Conservation (phyloP, 2,329 filamentous ascomycete genomes). For the Bipolaris gigantea region DNA sequence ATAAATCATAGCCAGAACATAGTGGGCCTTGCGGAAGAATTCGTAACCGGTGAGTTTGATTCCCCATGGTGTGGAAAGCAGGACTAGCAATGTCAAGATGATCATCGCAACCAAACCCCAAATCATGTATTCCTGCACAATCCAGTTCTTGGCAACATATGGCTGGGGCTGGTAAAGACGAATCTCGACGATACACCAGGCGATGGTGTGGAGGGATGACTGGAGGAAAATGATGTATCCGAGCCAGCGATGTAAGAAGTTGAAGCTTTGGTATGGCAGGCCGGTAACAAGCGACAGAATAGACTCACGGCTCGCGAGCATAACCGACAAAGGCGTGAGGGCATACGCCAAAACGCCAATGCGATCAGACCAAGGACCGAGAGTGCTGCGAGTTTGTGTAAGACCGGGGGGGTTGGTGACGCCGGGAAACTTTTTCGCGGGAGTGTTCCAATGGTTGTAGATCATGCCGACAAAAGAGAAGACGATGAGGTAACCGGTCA, state of each 20-base stretch:
- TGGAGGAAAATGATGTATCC: conserved; percentile 74
- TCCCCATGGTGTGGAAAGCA: conserved; percentile 61
- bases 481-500: conserved; percentile 65
- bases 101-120: conserved; percentile 72
- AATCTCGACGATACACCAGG: conserved; percentile 69
- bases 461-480: conserved; percentile 67
- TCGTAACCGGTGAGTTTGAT: conserved; percentile 73
- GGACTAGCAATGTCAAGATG: conserved; percentile 62
- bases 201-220: conserved; percentile 68
- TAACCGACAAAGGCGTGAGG: conserved; percentile 69
- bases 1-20: conserved; percentile 72
- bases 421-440: conserved; percentile 58
- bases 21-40: conserved; percentile 74
- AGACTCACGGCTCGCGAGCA: conserved; percentile 70
- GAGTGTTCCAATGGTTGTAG: conserved; percentile 71
- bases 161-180: conserved; percentile 74
- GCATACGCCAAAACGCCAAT: conserved; percentile 73
- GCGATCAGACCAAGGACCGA: conserved; percentile 70
- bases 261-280: conserved; percentile 72
- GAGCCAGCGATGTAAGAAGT: conserved; percentile 67
- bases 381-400: conserved; percentile 65
- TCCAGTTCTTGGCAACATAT: conserved; percentile 57
- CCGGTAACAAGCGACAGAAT: conserved; percentile 71
- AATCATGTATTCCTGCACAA: conserved; percentile 68
- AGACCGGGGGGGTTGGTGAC: conserved; percentile 53